Evolutionary conservation across 352 stramenopile genomes (phyloP).

Genomic region (Pythium biforme): DNA sequence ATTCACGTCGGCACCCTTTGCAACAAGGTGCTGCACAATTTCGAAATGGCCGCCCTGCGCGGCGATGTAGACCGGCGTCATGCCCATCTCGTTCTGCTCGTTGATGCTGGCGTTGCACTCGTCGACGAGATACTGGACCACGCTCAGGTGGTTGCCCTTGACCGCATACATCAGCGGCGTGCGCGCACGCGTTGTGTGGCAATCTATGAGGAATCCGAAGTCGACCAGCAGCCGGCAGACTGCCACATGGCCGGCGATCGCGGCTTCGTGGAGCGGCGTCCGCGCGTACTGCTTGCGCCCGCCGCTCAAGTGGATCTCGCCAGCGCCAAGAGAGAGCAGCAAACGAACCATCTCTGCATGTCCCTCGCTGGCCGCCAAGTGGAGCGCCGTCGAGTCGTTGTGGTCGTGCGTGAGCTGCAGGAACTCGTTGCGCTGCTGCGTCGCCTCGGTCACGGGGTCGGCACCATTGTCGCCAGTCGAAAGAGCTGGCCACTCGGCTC

Average conservation of each 20-base stretch:
- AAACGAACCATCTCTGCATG: conserved; percentile 42
- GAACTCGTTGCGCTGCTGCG: conserved; percentile 34
- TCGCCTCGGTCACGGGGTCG: background rate
- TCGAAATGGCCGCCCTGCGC: conserved; percentile 49
- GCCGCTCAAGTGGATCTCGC: conserved; percentile 58
- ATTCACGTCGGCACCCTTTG: conserved; percentile 55
- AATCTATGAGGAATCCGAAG: conserved; percentile 65
- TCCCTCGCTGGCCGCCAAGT: conserved; percentile 62
- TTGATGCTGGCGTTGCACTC: conserved; percentile 55
- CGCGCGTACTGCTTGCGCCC: conserved; percentile 64
- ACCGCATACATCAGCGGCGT: conserved; percentile 80
- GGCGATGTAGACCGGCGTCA: conserved; percentile 71
- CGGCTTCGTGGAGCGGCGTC: conserved; percentile 73
- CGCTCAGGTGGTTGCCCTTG: conserved; percentile 56
- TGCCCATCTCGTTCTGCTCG: conserved; percentile 79
- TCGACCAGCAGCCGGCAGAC: conserved; percentile 52
- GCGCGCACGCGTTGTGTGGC: conserved; percentile 70
- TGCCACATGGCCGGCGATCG: conserved; percentile 56
- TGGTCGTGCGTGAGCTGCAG: conserved; percentile 69
- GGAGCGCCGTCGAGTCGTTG: conserved; percentile 59
- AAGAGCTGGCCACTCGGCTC: conserved; percentile 8
- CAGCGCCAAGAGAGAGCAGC: conserved; percentile 47
- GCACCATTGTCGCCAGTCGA: background rate
- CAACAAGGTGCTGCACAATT: conserved; percentile 49
- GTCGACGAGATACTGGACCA: conserved; percentile 46